A percentile compares a stretch with the other conserved stretches of the same genome.
These are phyloP conservation scores for Sugiyamaella boreocaroliniensis DNA, from an alignment of 805 yeast species.

Conservation along the genomic window DNA sequence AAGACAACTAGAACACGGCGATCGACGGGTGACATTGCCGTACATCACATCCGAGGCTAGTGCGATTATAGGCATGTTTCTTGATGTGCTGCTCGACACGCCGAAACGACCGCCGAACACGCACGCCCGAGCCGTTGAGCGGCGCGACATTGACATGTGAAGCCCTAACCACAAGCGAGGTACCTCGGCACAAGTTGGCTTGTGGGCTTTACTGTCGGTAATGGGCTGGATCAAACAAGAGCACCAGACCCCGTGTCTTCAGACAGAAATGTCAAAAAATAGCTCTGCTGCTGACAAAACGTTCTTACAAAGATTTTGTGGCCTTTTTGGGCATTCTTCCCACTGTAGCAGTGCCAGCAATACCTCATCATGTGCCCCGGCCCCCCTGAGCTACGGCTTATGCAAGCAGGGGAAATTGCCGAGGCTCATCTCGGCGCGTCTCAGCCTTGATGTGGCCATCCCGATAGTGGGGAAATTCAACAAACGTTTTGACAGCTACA, in stretches of 20 bases:
- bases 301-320: no score
- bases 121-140: neutral
- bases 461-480: neutral
- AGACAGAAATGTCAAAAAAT: no score
- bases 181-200: neutral
- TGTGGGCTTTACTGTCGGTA: neutral
- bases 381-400: neutral
- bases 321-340: no score
- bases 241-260: no score
- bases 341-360: no score
- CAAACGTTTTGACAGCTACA: neutral
- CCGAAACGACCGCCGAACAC: no score
- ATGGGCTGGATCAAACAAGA: neutral
- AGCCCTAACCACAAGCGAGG: neutral
- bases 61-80: no score
- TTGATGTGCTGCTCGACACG: no score
- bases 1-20: no score
- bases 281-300: no score
- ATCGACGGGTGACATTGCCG: no score
- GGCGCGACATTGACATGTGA: neutral
- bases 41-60: no score
- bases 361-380: neutral
- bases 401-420: neutral
- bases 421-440: neutral
- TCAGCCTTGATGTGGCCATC: neutral